Base-by-base conservation (phyloP, 2,329 filamentous ascomycete species). In the Torrubiellomyces zombiae region DNA sequence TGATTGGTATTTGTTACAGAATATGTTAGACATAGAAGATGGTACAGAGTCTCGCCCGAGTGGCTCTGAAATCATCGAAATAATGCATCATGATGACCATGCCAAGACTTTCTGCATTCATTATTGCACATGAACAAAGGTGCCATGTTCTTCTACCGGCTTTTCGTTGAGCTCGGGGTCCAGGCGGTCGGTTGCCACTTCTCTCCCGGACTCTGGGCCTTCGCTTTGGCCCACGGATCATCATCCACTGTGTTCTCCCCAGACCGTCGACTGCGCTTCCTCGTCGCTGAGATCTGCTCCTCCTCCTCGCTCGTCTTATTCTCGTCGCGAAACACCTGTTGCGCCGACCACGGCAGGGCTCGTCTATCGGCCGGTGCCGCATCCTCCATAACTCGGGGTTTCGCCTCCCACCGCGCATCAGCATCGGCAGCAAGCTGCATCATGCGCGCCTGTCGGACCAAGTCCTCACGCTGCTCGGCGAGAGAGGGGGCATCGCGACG, bases 151-250 rank as follows among this genome's bases (percentile, higher is more conserved):
- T n/a, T n/a, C n/a, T n/a, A 44, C 23, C 31, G 32, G 31, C 45
- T 50, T 36, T 44, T 55, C 8, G 35, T 27, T n/a, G 54, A 36
- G 3, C 47, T 46, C 4, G 68, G 68, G 5, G 45, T 52, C 75
- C 75, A 80, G 3, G 67, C 51, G 23, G 65, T 43, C 0, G 75
- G 75, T 45, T 77, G 69, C 71, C 72, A 79, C n/a, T 50, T 56
- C 42, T 78, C 71, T 27, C 71, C 58, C 0, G 70, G 67, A 0
- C 57, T 60, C 12, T 39, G 38, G 1, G 45, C 35, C 18, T 31
- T 55, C 1, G 60, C 55, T 33, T 55, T 58, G 16, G 62, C 63
- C 71, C 72, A 77, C 3, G 72, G 71, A 40, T 74, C 59, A 2
- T 50, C 37, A 16, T 18, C 17, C 16, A 12, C 10, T 7, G 6